phyloP scores from a whole-genome alignment of 169 alveolate species.

The Cryptosporidium xiaoi region DNA sequence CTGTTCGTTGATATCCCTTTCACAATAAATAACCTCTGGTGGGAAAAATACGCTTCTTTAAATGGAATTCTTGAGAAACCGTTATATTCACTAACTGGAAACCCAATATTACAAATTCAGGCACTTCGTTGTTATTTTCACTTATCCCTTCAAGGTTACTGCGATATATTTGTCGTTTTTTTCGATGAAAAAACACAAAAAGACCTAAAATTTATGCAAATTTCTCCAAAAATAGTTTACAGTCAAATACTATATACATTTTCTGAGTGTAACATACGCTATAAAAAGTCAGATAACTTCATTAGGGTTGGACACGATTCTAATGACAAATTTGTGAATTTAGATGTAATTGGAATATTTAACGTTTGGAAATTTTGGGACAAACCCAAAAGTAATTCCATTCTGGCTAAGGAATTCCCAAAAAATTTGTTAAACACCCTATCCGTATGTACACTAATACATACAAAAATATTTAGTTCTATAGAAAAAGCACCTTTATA shows the following conservation, averaged over 20 bases:
- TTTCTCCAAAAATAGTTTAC: slow-evolving; percentile 43
- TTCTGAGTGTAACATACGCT: slow-evolving; percentile 28
- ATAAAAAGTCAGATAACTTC: background rate
- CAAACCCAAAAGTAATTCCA: background rate
- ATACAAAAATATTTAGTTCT: slow-evolving; percentile 2
- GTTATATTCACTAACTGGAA: background rate
- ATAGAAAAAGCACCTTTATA: slow-evolving; percentile 13
- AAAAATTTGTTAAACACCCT: slow-evolving; percentile 46
- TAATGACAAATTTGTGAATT: background rate
- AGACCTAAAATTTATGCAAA: slow-evolving; percentile 1
- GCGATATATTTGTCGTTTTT: slow-evolving; percentile 11
- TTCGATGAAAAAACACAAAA: background rate
- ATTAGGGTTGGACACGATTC: background rate
- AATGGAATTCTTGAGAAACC: slow-evolving; percentile 33
- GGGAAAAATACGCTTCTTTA: slow-evolving; percentile 33
- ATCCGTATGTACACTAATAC: slow-evolving; percentile 23
- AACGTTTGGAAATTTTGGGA: slow-evolving; percentile 18
- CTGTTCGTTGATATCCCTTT: slow-evolving; percentile 38
- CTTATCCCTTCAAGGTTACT: slow-evolving; percentile 49
- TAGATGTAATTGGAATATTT: slow-evolving; percentile 27
- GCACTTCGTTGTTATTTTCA: slow-evolving; percentile 47
- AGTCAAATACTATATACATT: background rate
- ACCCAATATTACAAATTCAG: background rate
- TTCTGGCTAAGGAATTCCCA: slow-evolving; percentile 6
- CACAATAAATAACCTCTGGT: slow-evolving; percentile 20